These are phyloP conservation scores for Epichloe sylvatica DNA, from an alignment of 2,329 filamentous ascomycete species.

Conservation along the genomic window DNA sequence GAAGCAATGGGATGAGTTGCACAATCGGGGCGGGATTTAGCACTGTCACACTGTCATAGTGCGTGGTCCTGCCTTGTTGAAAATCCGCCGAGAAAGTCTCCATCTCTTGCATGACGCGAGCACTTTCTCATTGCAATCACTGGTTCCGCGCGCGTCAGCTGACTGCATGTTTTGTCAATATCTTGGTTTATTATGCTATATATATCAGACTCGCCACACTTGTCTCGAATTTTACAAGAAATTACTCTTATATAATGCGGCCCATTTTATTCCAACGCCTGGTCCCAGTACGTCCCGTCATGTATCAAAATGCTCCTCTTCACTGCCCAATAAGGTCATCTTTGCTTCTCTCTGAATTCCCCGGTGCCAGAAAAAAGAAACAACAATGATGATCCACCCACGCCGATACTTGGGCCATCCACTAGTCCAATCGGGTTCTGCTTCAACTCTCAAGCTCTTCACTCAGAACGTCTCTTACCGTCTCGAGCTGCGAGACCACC, in stretches of 20 bases:
- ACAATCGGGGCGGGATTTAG: not conserved
- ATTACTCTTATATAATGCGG: not conserved
- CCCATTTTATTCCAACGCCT: conserved; percentile 9
- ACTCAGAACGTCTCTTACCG: conserved; percentile 40
- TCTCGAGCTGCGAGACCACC: conserved; percentile 54
- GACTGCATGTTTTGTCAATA: too few species aligned
- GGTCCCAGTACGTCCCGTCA: conserved; percentile 2
- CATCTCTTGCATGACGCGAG: not conserved
- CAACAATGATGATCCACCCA: not conserved
- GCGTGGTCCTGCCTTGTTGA: not conserved
- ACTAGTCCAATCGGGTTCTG: not conserved
- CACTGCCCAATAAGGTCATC: not conserved
- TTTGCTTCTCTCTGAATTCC: not conserved
- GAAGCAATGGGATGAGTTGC: not conserved
- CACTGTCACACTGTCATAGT: not conserved
- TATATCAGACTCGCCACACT: too few species aligned
- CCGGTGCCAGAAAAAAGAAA: not conserved
- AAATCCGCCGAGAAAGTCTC: not conserved
- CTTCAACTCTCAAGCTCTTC: conserved; percentile 32
- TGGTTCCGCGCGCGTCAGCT: too few species aligned
- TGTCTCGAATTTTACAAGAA: not conserved
- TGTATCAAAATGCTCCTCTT: conserved; percentile 1
- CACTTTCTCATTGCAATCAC: not conserved
- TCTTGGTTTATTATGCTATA: too few species aligned
- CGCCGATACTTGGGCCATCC: not conserved